phyloP scores from a whole-genome alignment of 306 rosid genomes.

The Castanea sativa region DNA sequence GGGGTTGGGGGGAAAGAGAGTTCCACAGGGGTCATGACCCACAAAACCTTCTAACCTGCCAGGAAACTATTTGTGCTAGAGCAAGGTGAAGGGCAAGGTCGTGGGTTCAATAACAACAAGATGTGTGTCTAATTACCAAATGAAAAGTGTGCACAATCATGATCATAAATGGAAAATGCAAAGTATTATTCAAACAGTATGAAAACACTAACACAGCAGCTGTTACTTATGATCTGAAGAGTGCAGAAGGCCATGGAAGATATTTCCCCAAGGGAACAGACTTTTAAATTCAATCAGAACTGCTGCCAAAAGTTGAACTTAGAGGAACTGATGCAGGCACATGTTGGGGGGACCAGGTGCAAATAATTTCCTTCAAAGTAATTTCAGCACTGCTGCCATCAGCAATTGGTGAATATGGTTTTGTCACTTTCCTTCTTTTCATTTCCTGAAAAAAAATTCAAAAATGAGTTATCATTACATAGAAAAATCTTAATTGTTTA shows the following conservation, averaged over 20 bases:
- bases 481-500: neutral
- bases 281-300: conserved; percentile 23
- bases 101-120: too few relatives aligned
- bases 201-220: neutral
- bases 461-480: conserved; percentile 5
- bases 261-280: neutral
- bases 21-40: neutral
- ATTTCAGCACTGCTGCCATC: conserved; percentile 46
- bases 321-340: conserved; percentile 52
- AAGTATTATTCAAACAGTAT: neutral
- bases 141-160: neutral
- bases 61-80: neutral
- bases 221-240: neutral
- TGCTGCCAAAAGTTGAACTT: conserved; percentile 77
- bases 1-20: neutral
- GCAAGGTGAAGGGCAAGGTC: too few relatives aligned
- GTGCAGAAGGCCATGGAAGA: neutral
- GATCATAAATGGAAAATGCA: neutral
- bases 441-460: conserved; percentile 48
- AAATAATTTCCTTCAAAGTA: conserved; percentile 52
- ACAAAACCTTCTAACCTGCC: neutral
- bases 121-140: neutral
- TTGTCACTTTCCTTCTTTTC: conserved; percentile 45
- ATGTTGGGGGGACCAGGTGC: conserved; percentile 48
- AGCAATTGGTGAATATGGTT: conserved; percentile 80